Percentiles rank a stretch among this genome's conserved stretches.
phyloP scores from a whole-genome alignment of 78 protist species.

The Emiliania huxleyi region DNA sequence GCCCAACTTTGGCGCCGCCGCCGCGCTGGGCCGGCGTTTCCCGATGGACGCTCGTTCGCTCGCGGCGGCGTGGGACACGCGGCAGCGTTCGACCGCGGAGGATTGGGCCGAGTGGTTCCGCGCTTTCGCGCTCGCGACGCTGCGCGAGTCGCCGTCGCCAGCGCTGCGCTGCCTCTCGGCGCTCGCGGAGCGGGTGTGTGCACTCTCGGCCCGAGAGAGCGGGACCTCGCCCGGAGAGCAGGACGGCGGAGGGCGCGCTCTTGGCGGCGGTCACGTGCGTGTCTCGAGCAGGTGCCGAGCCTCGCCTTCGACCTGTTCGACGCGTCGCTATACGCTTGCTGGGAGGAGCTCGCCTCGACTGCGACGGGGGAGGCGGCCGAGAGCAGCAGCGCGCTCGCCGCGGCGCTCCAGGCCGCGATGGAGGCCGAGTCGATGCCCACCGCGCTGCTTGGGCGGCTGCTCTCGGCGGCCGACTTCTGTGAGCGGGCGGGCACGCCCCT shows the following conservation, averaged over 20 bases:
- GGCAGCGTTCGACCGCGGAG: slow-evolving; percentile 77
- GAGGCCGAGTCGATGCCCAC: slow-evolving; percentile 66
- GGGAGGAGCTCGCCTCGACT: slow-evolving; percentile 86
- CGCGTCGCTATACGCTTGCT: slow-evolving; percentile 90
- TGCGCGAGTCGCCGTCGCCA: slow-evolving; percentile 93
- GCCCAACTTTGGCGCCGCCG: too few species aligned
- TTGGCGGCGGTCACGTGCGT: too few species aligned
- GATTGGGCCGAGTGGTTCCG: slow-evolving; percentile 60
- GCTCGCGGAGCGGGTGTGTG: too few species aligned
- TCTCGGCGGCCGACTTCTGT: slow-evolving; percentile 96
- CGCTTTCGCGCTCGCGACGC: slow-evolving; percentile 65
- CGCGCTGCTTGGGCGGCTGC: slow-evolving; percentile 75
- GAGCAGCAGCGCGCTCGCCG: background rate
- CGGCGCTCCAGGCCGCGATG: slow-evolving; percentile 54
- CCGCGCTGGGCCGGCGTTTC: too few species aligned
- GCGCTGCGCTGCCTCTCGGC: slow-evolving; percentile 90
- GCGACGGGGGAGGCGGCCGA: too few species aligned
- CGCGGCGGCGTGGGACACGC: too few species aligned
- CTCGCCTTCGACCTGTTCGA: slow-evolving; percentile 91
- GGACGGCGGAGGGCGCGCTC: too few species aligned
- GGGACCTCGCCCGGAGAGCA: too few species aligned
- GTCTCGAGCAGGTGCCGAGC: slow-evolving; percentile 50
- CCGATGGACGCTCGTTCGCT: too few species aligned
- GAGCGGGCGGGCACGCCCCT: slow-evolving; percentile 57
- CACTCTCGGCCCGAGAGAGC: too few species aligned